Evolutionary conservation across 2,329 filamentous ascomycete species (phyloP).

Genomic region (Fusarium coicis): DNA sequence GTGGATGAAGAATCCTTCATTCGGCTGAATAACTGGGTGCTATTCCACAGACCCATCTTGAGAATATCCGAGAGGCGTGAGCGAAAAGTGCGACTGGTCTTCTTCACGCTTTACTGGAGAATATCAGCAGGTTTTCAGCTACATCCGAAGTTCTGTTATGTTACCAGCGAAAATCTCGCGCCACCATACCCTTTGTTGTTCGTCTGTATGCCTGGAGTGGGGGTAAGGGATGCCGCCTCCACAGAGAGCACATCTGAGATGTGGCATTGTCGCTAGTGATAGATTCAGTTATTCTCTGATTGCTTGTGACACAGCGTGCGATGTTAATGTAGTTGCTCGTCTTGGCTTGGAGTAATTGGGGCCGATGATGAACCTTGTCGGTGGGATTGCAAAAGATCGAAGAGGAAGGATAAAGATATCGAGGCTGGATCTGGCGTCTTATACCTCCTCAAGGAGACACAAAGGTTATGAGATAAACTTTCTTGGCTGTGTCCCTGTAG

Average conservation of each 20-base stretch:
- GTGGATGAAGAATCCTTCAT: neutral
- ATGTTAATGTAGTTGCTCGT: neutral
- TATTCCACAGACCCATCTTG: neutral
- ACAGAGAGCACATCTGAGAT: neutral
- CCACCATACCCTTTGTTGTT: neutral
- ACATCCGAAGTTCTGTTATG: accelerated
- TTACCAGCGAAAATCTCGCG: neutral
- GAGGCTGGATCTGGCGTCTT: neutral
- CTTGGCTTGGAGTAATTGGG: neutral
- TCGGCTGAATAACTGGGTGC: accelerated
- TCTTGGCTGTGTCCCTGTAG: too few relatives aligned
- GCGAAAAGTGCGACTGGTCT: neutral
- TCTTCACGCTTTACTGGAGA: neutral
- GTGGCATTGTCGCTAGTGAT: neutral
- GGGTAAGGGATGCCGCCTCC: neutral
- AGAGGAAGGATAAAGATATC: neutral
- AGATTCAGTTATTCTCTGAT: neutral
- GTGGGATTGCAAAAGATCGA: neutral
- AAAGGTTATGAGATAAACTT: neutral
- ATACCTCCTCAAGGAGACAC: neutral
- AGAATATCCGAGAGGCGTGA: neutral
- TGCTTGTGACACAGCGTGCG: too few relatives aligned
- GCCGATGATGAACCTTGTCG: neutral
- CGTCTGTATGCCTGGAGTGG: accelerated
- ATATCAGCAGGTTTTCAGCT: neutral